These are phyloP conservation scores for Pseudogymnoascus sp. DNA, from an alignment of 2,329 filamentous ascomycete genomes.

Conservation along the genomic window DNA sequence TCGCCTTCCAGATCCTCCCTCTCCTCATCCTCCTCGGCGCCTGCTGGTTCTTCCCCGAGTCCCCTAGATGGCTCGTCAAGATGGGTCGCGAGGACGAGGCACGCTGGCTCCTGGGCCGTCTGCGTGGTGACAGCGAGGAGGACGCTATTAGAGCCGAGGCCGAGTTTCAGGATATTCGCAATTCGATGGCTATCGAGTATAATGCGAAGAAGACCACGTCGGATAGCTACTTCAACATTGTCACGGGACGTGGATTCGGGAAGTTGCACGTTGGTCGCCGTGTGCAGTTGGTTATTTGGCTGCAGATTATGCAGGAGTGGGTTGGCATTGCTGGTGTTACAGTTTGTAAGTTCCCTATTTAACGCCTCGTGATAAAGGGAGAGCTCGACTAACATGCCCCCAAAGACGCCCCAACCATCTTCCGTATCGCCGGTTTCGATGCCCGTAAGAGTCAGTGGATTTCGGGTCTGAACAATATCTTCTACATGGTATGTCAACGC, in stretches of 20 bases:
- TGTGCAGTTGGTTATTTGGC: conserved; percentile 62
- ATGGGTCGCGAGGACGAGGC: conserved; percentile 60
- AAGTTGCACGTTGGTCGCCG: conserved; percentile 59
- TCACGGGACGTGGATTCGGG: conserved; percentile 21
- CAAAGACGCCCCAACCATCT: conserved; percentile 36
- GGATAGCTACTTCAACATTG: conserved; percentile 35
- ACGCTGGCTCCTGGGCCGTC: conserved; percentile 52
- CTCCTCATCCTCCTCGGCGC: conserved; percentile 46
- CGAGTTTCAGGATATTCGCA: conserved; percentile 62
- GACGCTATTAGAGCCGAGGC: conserved; percentile 47
- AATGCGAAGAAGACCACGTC: conserved; percentile 43
- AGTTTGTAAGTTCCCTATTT: conserved; percentile 34
- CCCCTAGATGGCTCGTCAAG: conserved; percentile 59
- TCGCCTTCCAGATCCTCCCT: conserved; percentile 62
- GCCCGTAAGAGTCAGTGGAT: conserved; percentile 56
- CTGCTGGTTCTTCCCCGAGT: conserved; percentile 64
- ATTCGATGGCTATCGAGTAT: conserved; percentile 54
- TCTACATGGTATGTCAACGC: conserved; percentile 39
- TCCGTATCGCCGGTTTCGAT: conserved; percentile 58
- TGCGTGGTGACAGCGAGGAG: conserved; percentile 51
- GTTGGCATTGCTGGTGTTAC: conserved; percentile 63
- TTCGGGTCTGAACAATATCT: conserved; percentile 47
- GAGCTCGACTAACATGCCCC: background rate
- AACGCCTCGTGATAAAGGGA: background rate
- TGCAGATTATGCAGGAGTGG: conserved; percentile 65